A percentile compares a stretch with the other conserved stretches of the same genome.
phyloP scores from a whole-genome alignment of 2,329 filamentous ascomycete species.

The Pseudogymnoascus sp. region DNA sequence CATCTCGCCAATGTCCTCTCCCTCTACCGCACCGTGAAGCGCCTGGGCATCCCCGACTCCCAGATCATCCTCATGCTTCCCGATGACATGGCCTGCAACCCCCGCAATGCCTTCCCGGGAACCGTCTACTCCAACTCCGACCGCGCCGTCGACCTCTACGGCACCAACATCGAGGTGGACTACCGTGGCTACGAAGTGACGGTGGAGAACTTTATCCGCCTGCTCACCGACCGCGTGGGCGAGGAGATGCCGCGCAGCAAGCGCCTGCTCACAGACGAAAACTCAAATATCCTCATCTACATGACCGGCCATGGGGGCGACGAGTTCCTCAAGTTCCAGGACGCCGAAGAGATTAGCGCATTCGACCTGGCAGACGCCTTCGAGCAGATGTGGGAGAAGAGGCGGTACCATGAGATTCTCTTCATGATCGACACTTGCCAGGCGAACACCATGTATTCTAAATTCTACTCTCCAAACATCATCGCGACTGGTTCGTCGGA shows the following conservation, averaged over 20 bases:
- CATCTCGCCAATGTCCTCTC: conserved; percentile 97
- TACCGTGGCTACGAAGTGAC: conserved; percentile 98
- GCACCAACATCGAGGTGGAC: conserved; percentile 98
- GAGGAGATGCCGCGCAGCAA: conserved; percentile 95
- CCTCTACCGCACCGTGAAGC: conserved; percentile 95
- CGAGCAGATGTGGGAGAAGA: conserved; percentile 99
- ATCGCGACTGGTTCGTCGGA: conserved; percentile 95
- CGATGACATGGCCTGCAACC: conserved; percentile 99
- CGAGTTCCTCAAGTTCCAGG: conserved; percentile 97
- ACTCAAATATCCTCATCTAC: conserved; percentile 95
- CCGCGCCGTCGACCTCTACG: conserved; percentile 89
- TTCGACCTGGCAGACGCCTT: conserved; percentile 96
- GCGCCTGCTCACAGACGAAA: conserved; percentile 84
- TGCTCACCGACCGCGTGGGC: conserved; percentile 88
- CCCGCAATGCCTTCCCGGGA: conserved; percentile 92
- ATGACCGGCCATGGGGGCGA: conserved; percentile 99
- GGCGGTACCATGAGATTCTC: conserved; percentile 93
- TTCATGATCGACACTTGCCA: conserved; percentile 99
- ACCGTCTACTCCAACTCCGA: conserved; percentile 98
- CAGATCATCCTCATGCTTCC: conserved; percentile 99
- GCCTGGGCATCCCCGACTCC: conserved; percentile 92
- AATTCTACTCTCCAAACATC: conserved; percentile 96
- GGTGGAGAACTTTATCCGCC: conserved; percentile 94
- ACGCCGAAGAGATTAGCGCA: conserved; percentile 92
- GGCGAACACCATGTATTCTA: conserved; percentile 98